A percentile compares a stretch with the other conserved stretches of the same genome.
phyloP scores from a whole-genome alignment of 208 protist species.

The Leishmania turanica region DNA sequence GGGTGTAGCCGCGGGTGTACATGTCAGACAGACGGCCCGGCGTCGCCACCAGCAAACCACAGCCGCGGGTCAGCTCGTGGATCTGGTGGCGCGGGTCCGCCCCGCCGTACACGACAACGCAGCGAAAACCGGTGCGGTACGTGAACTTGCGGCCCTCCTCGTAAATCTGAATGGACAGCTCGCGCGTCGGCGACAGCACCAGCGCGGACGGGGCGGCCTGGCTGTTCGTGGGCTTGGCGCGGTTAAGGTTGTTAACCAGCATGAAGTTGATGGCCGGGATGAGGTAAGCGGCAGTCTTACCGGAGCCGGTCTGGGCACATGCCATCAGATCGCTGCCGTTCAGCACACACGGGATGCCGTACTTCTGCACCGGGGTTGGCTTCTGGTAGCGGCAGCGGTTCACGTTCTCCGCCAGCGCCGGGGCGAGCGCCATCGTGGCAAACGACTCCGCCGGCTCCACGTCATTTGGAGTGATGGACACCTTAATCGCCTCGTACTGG shows the following conservation, averaged over 20 bases:
- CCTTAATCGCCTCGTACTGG: slow-evolving; percentile 91
- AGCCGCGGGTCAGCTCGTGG: slow-evolving; percentile 95
- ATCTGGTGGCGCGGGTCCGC: slow-evolving; percentile 96
- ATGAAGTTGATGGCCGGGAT: slow-evolving; percentile 96
- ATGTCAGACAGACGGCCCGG: slow-evolving; percentile 92
- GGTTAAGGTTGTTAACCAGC: slow-evolving; percentile 74
- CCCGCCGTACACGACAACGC: slow-evolving; percentile 98
- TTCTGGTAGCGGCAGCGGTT: slow-evolving; percentile 94
- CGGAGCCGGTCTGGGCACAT: slow-evolving; percentile 99
- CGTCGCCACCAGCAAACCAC: slow-evolving; percentile 94
- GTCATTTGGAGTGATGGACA: slow-evolving; percentile 86
- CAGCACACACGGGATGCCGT: slow-evolving; percentile 96
- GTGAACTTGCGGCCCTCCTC: slow-evolving; percentile 97
- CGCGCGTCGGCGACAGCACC: slow-evolving; percentile 97
- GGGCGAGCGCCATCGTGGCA: slow-evolving; percentile 82
- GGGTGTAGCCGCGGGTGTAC: slow-evolving; percentile 83
- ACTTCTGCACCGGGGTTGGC: slow-evolving; percentile 99
- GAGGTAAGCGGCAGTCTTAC: slow-evolving; percentile 99
- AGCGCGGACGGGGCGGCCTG: slow-evolving; percentile 91
- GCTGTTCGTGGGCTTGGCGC: slow-evolving; percentile 38
- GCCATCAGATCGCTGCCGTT: slow-evolving; percentile 97
- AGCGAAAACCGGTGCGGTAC: slow-evolving; percentile 92
- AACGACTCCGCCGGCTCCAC: slow-evolving; percentile 80
- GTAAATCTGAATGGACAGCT: slow-evolving; percentile 98
- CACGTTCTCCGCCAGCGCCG: slow-evolving; percentile 94